Base-by-base conservation (phyloP, 2,329 filamentous ascomycete species). In the Truncatella angustata region DNA sequence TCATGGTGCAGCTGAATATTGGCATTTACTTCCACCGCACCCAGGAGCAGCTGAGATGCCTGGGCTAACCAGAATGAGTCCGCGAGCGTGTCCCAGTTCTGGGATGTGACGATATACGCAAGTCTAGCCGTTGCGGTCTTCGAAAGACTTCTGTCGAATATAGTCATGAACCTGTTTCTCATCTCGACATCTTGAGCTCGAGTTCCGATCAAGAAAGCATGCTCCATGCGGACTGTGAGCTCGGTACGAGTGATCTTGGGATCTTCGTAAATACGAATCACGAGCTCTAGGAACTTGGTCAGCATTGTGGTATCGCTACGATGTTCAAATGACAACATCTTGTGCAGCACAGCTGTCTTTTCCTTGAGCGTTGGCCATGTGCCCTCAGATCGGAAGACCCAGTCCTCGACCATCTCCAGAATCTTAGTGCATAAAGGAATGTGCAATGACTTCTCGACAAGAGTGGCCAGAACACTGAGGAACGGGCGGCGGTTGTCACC, bases 31-130 rank as follows among this genome's bases (percentile, higher is more conserved):
- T 99, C 94, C 37, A 97, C 82, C 5, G 90, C 92, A 14, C 94
- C 92, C 58, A 99, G 84, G 51, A 99, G 83, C 36, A 99, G 78
- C 63, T 99, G 94, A 16, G 91, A 91, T 30, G 95, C 93, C 70
- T 99, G 94, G 36, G 91, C 87, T 46, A 99, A 77, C 95, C 95
- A 99, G 73, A 96, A 99, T 1, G 90, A 96, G 61, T 99, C 94
- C 2, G 85, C 86, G 44, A 99, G 78, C 0, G 90, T 95, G 66
- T 97, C 93, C 94, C 94, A 99, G 62, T 97, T 97, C 67, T 99
- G 95, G 21, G 89, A 88, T 0, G 86, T 86, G 51, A 99, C 81
- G 4, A 97, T 87, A 71, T 97, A 97, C 54, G 87, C 88, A 35
- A 99, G 78, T 34, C 95, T 87, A 53, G 90, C 90, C 63, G 88